These are phyloP conservation scores for Plectosphaerella cucumerina DNA, from an alignment of 2,329 filamentous ascomycete species.

Conservation along the genomic window DNA sequence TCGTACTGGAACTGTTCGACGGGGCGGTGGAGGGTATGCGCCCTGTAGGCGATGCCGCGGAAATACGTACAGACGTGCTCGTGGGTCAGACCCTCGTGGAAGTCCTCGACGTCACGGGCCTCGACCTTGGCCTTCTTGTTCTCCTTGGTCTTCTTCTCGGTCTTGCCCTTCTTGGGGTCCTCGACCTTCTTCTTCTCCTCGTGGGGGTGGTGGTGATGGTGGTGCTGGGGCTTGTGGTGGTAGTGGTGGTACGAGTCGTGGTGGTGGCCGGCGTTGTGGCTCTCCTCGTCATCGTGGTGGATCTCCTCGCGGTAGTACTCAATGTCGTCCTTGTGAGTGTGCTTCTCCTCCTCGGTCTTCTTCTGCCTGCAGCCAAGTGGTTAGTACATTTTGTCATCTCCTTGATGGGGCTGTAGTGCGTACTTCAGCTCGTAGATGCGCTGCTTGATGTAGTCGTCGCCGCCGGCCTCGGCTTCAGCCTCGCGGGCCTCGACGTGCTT, in stretches of 20 bases:
- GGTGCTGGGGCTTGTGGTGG: neutral
- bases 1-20: conserved; percentile 8
- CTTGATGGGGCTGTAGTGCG: neutral
- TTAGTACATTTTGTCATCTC: neutral
- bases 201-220: neutral
- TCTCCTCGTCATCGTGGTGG: neutral
- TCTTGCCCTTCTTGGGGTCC: conserved; percentile 41
- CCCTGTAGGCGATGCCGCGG: conserved; percentile 6
- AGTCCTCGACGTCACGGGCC: neutral
- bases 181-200: neutral
- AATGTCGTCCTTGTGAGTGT: neutral
- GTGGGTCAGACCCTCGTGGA: conserved; percentile 4
- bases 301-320: conserved; percentile 1
- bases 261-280: neutral
- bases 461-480: neutral
- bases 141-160: neutral
- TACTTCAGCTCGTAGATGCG: neutral
- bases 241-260: neutral
- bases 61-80: conserved; percentile 3
- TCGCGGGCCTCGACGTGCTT: neutral
- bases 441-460: neutral
- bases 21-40: conserved; percentile 1
- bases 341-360: too few relatives aligned
- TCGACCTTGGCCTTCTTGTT: neutral
- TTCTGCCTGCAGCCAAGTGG: neutral